These are phyloP conservation scores for Coffea eugenioides DNA, from an alignment of 257 asterid genomes.

Conservation along the genomic window DNA sequence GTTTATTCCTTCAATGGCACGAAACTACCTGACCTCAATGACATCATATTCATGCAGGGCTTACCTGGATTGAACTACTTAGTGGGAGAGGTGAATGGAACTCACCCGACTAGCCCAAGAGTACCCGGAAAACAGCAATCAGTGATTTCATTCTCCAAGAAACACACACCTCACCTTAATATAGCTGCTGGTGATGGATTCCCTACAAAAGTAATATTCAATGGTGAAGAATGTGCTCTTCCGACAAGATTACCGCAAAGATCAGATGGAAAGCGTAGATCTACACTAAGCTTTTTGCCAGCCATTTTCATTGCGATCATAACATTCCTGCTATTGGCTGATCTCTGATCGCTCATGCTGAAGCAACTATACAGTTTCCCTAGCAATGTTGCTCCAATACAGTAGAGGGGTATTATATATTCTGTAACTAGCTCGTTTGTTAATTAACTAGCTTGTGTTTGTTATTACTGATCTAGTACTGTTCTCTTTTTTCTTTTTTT, in stretches of 20 bases:
- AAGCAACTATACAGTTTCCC: slow-evolving; percentile 12
- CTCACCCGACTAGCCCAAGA: slow-evolving; percentile 63
- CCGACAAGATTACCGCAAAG: slow-evolving; percentile 50
- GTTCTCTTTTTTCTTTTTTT: background rate
- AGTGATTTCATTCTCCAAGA: slow-evolving; percentile 72
- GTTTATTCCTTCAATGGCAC: slow-evolving; percentile 83
- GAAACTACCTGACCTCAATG: slow-evolving; percentile 26
- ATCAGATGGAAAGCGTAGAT: slow-evolving; percentile 22
- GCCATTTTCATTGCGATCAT: slow-evolving; percentile 36
- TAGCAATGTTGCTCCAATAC: background rate
- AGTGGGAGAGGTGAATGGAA: slow-evolving; percentile 76
- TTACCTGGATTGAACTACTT: slow-evolving; percentile 71
- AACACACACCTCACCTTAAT: slow-evolving; percentile 28
- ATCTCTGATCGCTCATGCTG: slow-evolving; percentile 36
- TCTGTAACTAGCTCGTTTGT: background rate
- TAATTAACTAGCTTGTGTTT: background rate
- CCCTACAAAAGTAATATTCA: slow-evolving; percentile 73
- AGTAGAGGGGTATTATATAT: background rate
- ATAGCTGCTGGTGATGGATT: slow-evolving; percentile 72
- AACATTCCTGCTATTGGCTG: slow-evolving; percentile 44
- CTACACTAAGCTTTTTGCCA: slow-evolving; percentile 26
- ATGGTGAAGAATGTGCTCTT: slow-evolving; percentile 87
- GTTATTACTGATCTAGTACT: background rate
- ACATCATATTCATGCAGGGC: slow-evolving; percentile 83
- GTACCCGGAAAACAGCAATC: slow-evolving; percentile 94